A percentile compares a stretch with the other conserved stretches of the same genome.
phyloP scores from a whole-genome alignment of 73 alveolate genomes.

The Symbiodinium natans region DNA sequence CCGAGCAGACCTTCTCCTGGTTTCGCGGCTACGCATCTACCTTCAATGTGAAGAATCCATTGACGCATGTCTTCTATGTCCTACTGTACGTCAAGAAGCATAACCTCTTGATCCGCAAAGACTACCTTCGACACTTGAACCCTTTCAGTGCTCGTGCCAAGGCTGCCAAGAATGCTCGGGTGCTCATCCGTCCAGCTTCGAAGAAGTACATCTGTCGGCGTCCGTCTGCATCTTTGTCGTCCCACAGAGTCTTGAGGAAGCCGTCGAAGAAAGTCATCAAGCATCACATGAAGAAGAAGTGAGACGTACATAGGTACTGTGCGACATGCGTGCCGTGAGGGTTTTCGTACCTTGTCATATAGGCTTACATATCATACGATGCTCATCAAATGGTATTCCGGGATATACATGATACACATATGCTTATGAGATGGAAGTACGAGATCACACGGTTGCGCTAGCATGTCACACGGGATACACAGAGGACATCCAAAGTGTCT shows the following conservation, averaged over 20 bases:
- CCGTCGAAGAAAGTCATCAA: not conserved
- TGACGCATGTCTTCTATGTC: not conserved
- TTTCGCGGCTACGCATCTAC: conserved; percentile 2
- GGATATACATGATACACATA: too few species aligned
- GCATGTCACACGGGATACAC: not conserved
- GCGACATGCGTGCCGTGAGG: too few species aligned
- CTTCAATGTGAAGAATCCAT: not conserved
- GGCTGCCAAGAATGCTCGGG: not conserved
- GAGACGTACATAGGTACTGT: not conserved
- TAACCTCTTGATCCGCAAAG: not conserved
- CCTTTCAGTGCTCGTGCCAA: not conserved
- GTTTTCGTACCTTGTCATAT: too few species aligned
- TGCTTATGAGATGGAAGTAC: not conserved
- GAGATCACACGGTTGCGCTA: not conserved
- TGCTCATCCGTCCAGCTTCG: not conserved
- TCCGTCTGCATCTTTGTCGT: not conserved
- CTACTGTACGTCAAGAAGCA: not conserved
- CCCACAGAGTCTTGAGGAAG: not conserved
- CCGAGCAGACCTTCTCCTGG: not conserved
- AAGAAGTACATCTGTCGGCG: not conserved
- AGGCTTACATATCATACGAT: not conserved
- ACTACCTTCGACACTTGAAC: not conserved
- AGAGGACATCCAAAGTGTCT: too few species aligned
- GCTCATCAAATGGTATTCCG: not conserved
- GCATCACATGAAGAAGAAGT: not conserved